These are phyloP conservation scores for Colletotrichum somersetense DNA, from an alignment of 2,329 filamentous ascomycete species.

Conservation along the genomic window DNA sequence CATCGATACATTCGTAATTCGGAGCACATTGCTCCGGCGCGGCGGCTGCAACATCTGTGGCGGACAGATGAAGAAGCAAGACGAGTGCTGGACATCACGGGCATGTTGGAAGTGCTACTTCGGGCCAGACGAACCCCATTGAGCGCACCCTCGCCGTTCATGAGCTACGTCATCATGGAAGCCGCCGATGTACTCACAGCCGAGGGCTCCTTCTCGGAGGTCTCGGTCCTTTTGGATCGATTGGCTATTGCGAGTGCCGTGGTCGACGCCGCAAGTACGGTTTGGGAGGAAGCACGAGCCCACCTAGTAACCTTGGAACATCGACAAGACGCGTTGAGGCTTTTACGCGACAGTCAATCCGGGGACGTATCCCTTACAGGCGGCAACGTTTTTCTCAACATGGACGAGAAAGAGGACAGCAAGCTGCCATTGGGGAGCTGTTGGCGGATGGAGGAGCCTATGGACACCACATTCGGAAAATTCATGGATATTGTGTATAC, in stretches of 20 bases:
- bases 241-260: conserved; percentile 66
- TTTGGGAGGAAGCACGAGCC: conserved; percentile 70
- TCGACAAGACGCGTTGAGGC: conserved; percentile 52
- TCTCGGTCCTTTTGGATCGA: conserved; percentile 66
- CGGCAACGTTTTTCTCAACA: conserved; percentile 48
- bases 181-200: conserved; percentile 77
- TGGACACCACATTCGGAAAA: conserved; percentile 52
- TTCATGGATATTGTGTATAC: conserved; percentile 55
- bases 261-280: conserved; percentile 66
- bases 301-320: conserved; percentile 62
- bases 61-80: conserved; percentile 65
- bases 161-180: conserved; percentile 71
- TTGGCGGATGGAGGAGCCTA: conserved; percentile 54
- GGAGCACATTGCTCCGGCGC: conserved; percentile 54
- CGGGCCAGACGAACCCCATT: conserved; percentile 49
- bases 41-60: conserved; percentile 60
- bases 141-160: conserved; percentile 69
- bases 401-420: conserved; percentile 47
- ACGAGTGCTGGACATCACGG: conserved; percentile 62
- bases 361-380: conserved; percentile 47
- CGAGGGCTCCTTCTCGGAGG: conserved; percentile 64
- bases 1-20: conserved; percentile 68
- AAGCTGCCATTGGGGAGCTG: conserved; percentile 43
- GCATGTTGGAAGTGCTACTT: conserved; percentile 55
- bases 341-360: conserved; percentile 51